Percentiles rank a stretch among this genome's conserved stretches.
Conservation (phyloP, 495 filamentous ascomycete species). For the Podospora sp. region DNA sequence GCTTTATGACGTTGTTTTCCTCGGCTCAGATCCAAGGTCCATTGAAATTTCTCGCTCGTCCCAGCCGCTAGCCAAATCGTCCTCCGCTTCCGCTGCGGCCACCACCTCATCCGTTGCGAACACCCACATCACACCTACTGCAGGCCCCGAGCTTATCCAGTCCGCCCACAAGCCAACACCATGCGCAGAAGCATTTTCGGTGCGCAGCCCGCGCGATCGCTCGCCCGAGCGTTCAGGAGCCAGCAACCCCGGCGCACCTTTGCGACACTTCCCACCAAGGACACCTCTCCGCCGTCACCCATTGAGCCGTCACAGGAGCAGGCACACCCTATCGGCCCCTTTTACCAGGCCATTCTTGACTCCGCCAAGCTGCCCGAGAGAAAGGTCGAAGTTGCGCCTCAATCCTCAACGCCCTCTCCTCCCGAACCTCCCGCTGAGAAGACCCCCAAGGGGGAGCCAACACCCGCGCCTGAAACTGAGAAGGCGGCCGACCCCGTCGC, state of each 20-base stretch:
- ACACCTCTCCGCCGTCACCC: constrained; percentile 25
- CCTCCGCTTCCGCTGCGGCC: background rate
- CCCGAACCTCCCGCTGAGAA: constrained; percentile 15
- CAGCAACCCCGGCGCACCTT: constrained; percentile 31
- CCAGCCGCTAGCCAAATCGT: background rate
- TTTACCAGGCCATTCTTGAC: constrained; percentile 51
- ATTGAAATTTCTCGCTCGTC: constrained; percentile 17
- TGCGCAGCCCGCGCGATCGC: constrained; percentile 30
- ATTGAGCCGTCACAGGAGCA: constrained; percentile 30
- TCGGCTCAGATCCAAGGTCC: constrained; percentile 6
- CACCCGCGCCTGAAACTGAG: constrained; percentile 26
- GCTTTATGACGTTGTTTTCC: constrained; percentile 18
- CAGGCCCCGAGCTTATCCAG: background rate
- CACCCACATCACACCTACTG: background rate
- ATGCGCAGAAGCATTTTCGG: constrained; percentile 34
- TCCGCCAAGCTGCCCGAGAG: constrained; percentile 40
- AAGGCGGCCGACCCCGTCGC: constrained; percentile 43
- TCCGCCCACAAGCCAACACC: background rate
- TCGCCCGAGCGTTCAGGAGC: constrained; percentile 25
- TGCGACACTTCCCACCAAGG: constrained; percentile 24
- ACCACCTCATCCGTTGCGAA: background rate
- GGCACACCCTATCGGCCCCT: constrained; percentile 42
- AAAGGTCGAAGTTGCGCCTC: constrained; percentile 35
- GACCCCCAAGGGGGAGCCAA: constrained; percentile 15
- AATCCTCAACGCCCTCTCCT: constrained; percentile 23